A percentile compares a stretch with the other conserved stretches of the same genome.
phyloP scores from a whole-genome alignment of 345 rosid genomes.

The Pugionium dolabratum region DNA sequence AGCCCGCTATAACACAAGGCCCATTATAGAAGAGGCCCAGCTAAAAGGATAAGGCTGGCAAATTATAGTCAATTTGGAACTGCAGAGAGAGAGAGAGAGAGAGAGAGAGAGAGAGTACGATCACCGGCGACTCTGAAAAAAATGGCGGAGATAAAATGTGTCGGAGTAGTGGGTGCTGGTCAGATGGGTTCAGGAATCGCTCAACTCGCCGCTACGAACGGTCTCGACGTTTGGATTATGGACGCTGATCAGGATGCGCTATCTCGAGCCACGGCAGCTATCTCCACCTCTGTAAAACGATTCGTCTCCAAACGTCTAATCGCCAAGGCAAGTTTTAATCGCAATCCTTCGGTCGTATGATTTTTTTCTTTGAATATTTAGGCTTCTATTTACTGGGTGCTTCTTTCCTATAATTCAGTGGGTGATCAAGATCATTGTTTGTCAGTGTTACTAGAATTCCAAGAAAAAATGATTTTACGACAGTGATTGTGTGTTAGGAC shows the following conservation, averaged over 20 bases:
- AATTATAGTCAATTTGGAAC: background rate
- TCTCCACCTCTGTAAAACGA: conserved; percentile 59
- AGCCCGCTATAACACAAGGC: conserved; percentile 9
- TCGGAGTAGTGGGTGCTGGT: conserved; percentile 82
- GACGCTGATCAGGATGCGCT: conserved; percentile 71
- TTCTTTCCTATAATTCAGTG: no score
- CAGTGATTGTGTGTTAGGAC: background rate
- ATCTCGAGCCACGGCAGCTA: conserved; percentile 54
- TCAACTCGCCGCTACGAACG: conserved; percentile 70
- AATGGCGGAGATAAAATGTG: conserved; percentile 51
- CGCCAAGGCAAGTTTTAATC: conserved; percentile 50
- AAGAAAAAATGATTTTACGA: background rate
- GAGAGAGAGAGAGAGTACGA: background rate
- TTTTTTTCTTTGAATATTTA: background rate
- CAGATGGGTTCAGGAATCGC: conserved; percentile 99
- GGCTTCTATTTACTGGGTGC: no score
- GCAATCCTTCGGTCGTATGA: no score
- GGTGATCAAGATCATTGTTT: no score
- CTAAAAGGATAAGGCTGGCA: background rate
- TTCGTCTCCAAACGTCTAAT: conserved; percentile 64
- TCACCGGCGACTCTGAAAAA: conserved; percentile 26
- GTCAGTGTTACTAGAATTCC: no score
- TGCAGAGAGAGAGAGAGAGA: conserved; percentile 10
- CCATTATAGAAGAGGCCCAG: conserved; percentile 4
- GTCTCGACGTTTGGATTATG: conserved; percentile 62